Evolutionary conservation across 306 rosid species (phyloP).

Genomic region (Hippophae tibetana): DNA sequence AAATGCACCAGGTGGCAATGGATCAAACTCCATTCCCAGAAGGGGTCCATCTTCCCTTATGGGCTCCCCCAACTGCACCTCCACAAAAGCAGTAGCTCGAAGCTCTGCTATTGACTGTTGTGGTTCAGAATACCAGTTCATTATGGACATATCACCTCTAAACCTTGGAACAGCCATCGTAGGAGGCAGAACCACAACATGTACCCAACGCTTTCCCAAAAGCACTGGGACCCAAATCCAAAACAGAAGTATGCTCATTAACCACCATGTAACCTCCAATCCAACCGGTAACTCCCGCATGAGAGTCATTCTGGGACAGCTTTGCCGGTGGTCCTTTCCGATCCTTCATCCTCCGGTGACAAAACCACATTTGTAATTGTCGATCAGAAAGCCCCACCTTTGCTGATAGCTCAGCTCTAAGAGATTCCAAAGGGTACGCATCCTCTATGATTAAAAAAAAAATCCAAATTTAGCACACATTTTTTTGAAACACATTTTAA

Average conservation of each 20-base stretch:
- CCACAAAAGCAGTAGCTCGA: conserved; percentile 58
- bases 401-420: conserved; percentile 46
- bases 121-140: conserved; percentile 33
- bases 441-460: conserved; percentile 33
- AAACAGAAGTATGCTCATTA: conserved; percentile 20
- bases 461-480: conserved; percentile 3
- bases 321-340: conserved; percentile 26
- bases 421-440: conserved; percentile 49
- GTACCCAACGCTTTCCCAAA: conserved; percentile 25
- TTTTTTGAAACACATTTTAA: neutral
- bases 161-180: conserved; percentile 29
- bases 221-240: conserved; percentile 23
- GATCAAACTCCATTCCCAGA: conserved; percentile 71
- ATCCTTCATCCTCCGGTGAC: conserved; percentile 70
- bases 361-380: conserved; percentile 83
- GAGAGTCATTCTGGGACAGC: conserved; percentile 27
- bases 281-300: conserved; percentile 10
- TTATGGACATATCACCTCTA: conserved; percentile 27
- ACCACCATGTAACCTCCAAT: conserved; percentile 28
- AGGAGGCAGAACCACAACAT: conserved; percentile 16
- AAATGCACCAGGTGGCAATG: conserved; percentile 68
- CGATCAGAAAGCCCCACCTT: conserved; percentile 63
- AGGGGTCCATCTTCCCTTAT: conserved; percentile 68
- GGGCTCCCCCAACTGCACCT: conserved; percentile 56
- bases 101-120: conserved; percentile 39